These are phyloP conservation scores for Apiospora phragmitis DNA, from an alignment of 2,329 filamentous ascomycete genomes.

Conservation along the genomic window DNA sequence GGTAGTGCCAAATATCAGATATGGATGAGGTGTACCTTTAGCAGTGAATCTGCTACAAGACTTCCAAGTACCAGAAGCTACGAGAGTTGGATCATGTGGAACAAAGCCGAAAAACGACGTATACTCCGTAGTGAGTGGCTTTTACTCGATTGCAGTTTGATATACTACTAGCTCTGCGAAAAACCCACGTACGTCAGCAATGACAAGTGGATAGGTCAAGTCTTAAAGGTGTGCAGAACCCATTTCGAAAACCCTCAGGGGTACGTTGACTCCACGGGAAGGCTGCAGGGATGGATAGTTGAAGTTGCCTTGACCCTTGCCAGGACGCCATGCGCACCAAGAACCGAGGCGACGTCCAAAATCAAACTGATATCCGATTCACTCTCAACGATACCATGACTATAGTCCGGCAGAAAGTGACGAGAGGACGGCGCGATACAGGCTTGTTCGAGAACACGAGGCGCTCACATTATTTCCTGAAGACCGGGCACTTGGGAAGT, in stretches of 20 bases:
- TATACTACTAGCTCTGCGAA: not conserved
- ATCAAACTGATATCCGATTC: not conserved
- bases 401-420: not conserved
- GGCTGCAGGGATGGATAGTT: conserved; percentile 3
- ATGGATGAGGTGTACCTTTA: not conserved
- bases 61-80: not conserved
- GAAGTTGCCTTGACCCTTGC: not conserved
- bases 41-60: not conserved
- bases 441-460: not conserved
- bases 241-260: conserved; percentile 5
- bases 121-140: not conserved
- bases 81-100: not conserved
- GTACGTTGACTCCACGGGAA: conserved; percentile 3
- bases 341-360: not conserved
- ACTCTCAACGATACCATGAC: not conserved
- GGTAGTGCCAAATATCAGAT: conserved; percentile 20
- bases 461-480: not conserved
- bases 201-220: not conserved
- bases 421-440: not conserved
- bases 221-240: not conserved
- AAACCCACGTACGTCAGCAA: not conserved
- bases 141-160: not conserved
- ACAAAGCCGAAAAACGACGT: not conserved
- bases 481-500: not conserved
- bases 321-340: not conserved